phyloP scores from a whole-genome alignment of 2,329 filamentous ascomycete genomes.

The Plenodomus lindquistii region DNA sequence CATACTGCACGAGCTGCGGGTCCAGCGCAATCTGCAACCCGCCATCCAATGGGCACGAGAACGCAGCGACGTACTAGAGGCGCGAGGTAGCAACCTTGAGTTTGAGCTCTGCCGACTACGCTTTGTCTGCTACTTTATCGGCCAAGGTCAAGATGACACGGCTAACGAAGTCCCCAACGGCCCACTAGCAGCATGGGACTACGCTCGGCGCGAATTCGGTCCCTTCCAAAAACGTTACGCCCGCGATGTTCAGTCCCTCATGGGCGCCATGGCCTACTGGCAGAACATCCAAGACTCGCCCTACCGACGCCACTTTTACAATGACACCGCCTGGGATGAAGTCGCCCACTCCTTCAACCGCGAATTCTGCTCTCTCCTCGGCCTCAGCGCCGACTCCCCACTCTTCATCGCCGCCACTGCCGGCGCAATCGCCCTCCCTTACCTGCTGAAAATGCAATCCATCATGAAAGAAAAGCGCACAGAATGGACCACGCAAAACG shows the following conservation, averaged over 20 bases:
- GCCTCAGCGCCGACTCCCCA: slow-evolving; percentile 86
- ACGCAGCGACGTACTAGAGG: slow-evolving; percentile 73
- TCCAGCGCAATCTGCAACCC: slow-evolving; percentile 71
- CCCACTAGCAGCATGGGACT: slow-evolving; percentile 68
- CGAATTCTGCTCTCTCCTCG: slow-evolving; percentile 91
- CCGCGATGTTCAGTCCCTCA: slow-evolving; percentile 78
- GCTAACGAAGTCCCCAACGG: slow-evolving; percentile 50
- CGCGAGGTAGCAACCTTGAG: slow-evolving; percentile 86
- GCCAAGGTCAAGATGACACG: slow-evolving; percentile 53
- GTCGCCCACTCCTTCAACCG: slow-evolving; percentile 85
- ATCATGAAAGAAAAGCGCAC: slow-evolving; percentile 89
- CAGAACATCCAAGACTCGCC: slow-evolving; percentile 76
- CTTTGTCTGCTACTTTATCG: slow-evolving; percentile 81
- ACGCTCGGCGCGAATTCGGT: slow-evolving; percentile 74
- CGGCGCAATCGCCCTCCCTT: slow-evolving; percentile 87
- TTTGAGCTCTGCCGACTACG: slow-evolving; percentile 92
- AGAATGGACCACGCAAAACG: slow-evolving; percentile 91
- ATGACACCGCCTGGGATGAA: slow-evolving; percentile 75
- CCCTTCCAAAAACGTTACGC: slow-evolving; percentile 76
- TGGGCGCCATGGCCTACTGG: slow-evolving; percentile 77
- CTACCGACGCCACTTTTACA: slow-evolving; percentile 78
- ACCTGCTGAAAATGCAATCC: slow-evolving; percentile 81
- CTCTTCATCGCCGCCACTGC: slow-evolving; percentile 92
- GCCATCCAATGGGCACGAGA: slow-evolving; percentile 85
- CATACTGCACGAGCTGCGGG: slow-evolving; percentile 78